These are phyloP conservation scores for Scedosporium minutisporum DNA, from an alignment of 2,329 filamentous ascomycete species.

Conservation along the genomic window DNA sequence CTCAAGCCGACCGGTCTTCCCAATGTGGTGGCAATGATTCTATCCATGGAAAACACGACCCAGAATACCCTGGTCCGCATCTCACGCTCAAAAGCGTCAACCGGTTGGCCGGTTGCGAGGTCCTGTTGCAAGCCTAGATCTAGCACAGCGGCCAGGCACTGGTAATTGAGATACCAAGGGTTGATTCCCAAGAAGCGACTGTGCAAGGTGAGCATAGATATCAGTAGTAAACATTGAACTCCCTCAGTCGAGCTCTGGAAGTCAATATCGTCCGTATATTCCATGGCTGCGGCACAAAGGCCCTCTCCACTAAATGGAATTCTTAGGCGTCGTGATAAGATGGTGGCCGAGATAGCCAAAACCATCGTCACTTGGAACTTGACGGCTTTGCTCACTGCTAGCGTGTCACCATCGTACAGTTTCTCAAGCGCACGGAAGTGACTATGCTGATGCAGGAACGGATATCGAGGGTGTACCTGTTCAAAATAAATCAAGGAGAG, in stretches of 20 bases:
- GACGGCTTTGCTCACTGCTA: slow-evolving; percentile 17
- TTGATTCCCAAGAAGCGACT: slow-evolving; percentile 38
- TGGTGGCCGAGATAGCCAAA: slow-evolving; percentile 36
- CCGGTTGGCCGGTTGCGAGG: slow-evolving; percentile 28
- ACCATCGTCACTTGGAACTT: slow-evolving; percentile 44
- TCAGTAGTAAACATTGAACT: slow-evolving; percentile 35
- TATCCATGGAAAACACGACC: slow-evolving; percentile 41
- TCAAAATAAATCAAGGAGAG: slow-evolving; percentile 38
- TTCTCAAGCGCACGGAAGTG: slow-evolving; percentile 28
- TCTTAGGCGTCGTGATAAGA: slow-evolving; percentile 32
- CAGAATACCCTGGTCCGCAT: slow-evolving; percentile 47
- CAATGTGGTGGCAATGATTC: slow-evolving; percentile 44
- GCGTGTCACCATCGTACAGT: slow-evolving; percentile 21
- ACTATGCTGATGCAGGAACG: slow-evolving; percentile 35
- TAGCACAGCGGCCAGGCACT: slow-evolving; percentile 39
- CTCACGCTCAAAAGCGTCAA: slow-evolving; percentile 40
- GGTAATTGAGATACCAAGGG: slow-evolving; percentile 46
- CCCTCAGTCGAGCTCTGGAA: slow-evolving; percentile 38
- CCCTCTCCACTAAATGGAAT: slow-evolving; percentile 35
- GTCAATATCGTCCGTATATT: slow-evolving; percentile 34
- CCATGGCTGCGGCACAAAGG: slow-evolving; percentile 37
- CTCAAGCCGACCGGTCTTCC: slow-evolving; percentile 43
- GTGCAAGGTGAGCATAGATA: slow-evolving; percentile 40
- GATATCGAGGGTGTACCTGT: slow-evolving; percentile 36
- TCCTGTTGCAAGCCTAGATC: slow-evolving; percentile 43